Percentiles rank a stretch among this genome's conserved stretches.
Evolutionary conservation across 2,329 filamentous ascomycete genomes (phyloP).

Genomic region (Sphaerostilbella broomeana): DNA sequence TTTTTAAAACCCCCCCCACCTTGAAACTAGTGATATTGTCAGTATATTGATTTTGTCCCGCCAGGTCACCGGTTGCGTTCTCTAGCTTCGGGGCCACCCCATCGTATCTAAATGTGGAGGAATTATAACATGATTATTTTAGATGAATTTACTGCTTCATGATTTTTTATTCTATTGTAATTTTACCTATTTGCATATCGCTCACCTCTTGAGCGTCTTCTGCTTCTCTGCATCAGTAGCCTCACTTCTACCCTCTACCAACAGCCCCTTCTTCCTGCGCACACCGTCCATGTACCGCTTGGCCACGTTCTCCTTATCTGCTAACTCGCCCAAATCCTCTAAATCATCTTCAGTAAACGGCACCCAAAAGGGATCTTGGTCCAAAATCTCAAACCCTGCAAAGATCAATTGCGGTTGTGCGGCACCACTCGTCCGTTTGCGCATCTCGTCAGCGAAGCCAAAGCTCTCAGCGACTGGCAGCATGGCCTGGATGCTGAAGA

Average conservation of each 20-base stretch:
- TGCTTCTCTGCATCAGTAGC: conserved; percentile 91
- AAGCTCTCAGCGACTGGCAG: conserved; percentile 93
- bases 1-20: no score
- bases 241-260: conserved; percentile 70
- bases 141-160: no score
- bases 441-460: conserved; percentile 92
- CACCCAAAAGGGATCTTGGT: conserved; percentile 97
- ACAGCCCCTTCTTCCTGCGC: conserved; percentile 75
- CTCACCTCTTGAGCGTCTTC: conserved; percentile 57
- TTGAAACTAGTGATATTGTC: no score
- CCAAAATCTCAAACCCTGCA: conserved; percentile 82
- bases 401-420: conserved; percentile 92
- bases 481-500: conserved; percentile 86
- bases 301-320: conserved; percentile 90
- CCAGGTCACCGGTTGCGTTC: no score
- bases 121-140: no score
- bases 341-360: conserved; percentile 94
- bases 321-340: conserved; percentile 90
- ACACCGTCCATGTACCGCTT: conserved; percentile 94
- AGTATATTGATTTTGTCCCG: no score
- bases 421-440: conserved; percentile 84
- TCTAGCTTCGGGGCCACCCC: no score
- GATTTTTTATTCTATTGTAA: no score
- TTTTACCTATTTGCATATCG: not conserved
- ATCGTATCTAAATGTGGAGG: no score